Evolutionary conservation across 208 protist species (phyloP), one percentile per base, ranked within the genome.

Genomic region (Crithidia bombi): DNA sequence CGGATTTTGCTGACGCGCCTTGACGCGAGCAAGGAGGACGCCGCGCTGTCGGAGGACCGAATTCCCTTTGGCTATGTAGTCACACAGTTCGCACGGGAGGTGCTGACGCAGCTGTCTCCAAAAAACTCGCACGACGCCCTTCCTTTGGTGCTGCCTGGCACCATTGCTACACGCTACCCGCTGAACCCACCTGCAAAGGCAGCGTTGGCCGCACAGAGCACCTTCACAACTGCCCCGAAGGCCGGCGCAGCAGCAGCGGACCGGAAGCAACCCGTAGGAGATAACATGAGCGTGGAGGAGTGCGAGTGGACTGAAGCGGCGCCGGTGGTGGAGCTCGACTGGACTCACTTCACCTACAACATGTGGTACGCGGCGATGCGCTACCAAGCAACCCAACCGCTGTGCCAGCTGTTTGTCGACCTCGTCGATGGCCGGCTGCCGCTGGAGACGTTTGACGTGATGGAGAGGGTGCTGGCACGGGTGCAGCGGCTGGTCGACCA

Each of bases 1-100:
- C 49, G 79, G 19, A 58, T 75, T 21, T n/a, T 77, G 23, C 47
- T 84, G 44, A 47, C 51, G 5, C 71, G 67, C 10, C 63, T 86
- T 9, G 80, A 89, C 70, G 89, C 69, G 33, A 64, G 63, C n/a
- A 79, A 78, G 61, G 86, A 82, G 33, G 85, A 93, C 10, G 65
- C 86, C n/a, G 41, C 70, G 51, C 38, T 61, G 51, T 67, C 69
- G 23, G 79, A 76, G 61, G 75, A 86, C 30, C 73, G 69, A 52
- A 82, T 91, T 38, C 88, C 88, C 2, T 87, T 93, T 64, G 83
- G 83, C 49, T 89, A 89, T 71, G 75, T 84, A 3, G 81, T 86
- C 21, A 73, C 80, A 11, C 66, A 85, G 43, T 86, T 84, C 32
- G 71, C 80, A 17, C 70, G 67, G 28, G 61, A 75, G n/a, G 69